phyloP scores from a whole-genome alignment of 768 basidiomycete species.

The Rhodotorula kratochvilovae region DNA sequence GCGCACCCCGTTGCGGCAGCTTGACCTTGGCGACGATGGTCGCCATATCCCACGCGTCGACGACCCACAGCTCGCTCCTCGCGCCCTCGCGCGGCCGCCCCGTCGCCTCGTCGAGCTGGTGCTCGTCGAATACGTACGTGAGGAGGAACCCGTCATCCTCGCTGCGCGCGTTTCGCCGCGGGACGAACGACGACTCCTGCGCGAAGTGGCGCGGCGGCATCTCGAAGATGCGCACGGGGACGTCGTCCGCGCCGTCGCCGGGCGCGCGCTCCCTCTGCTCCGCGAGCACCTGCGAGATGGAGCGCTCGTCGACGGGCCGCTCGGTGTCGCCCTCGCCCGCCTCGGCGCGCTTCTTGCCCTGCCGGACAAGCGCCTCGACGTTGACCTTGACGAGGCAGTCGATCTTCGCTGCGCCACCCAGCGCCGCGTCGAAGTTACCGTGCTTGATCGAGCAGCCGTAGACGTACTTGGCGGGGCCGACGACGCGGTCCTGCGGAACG shows the following conservation, averaged over 20 bases:
- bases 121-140: conserved; percentile 50
- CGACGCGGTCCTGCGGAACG: conserved; percentile 42
- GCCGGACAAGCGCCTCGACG: conserved; percentile 42
- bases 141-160: conserved; percentile 50
- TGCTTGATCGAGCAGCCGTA: conserved; percentile 50
- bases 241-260: conserved; percentile 27
- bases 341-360: conserved; percentile 43
- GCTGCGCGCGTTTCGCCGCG: conserved; percentile 32
- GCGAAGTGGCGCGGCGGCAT: conserved; percentile 46
- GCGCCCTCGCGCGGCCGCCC: conserved; percentile 44
- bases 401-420: conserved; percentile 51
- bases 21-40: conserved; percentile 45
- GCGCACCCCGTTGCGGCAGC: conserved; percentile 37
- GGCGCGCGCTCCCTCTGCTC: conserved; percentile 39
- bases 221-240: conserved; percentile 46
- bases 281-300: conserved; percentile 43
- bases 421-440: conserved; percentile 48
- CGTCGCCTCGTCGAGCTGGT: conserved; percentile 39
- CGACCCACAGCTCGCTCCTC: conserved; percentile 50
- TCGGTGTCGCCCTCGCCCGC: conserved; percentile 31
- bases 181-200: conserved; percentile 49
- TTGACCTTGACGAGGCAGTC: conserved; percentile 51
- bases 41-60: conserved; percentile 47
- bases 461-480: conserved; percentile 46
- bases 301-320: conserved; percentile 44